Evolutionary conservation across 768 basidiomycete genomes (phyloP), one percentile per base, ranked within the genome.

Genomic region (Leccinum sublutescens): DNA sequence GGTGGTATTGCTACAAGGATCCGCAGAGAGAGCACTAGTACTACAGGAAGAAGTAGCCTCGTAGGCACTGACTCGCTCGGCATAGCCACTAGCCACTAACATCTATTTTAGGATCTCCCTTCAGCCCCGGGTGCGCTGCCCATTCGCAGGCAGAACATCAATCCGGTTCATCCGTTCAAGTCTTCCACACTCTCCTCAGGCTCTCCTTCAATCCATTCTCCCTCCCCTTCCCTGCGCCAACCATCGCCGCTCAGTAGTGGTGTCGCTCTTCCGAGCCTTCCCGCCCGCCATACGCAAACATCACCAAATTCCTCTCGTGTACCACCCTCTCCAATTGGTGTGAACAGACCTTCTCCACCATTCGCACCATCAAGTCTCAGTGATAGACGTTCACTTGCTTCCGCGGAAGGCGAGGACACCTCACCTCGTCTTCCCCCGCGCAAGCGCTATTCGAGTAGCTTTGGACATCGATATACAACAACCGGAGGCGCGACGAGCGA

Each of bases 391-490:
- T 78, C 77, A 23, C 65, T 76, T n/a, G 58, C 64, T 5, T 74
- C 73, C n/a, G 64, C 66, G 15, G 74, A 76, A 59, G 76, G 71
- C 11, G 75, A 68, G n/a, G 76, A 75, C 23, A 64, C 63, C 29
- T 67, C 70, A 21, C 65, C 70, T 10, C 65, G 70, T 11, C 25
- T 66, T 1, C 69, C 69, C 52, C 10, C 63, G 29, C 76, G 85
- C 40, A 88, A 87, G 70, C 77, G 88, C 7, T 93, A 91, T 74
- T 88, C 87, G 49, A 89, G 87, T 63, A 88, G 85, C 60, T 93
- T 93, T 68, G 85, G 87, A 10, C 85, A 91, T 70, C 80, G 90
- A 48, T 89, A 89, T 68, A 75, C 71, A 21, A 68, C 76, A 14
- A 74, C 79, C 17, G 72, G 74, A 31, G 76, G 80, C 56, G 69